Evolutionary conservation across 805 yeast genomes (phyloP), one percentile per base, ranked within the genome.

Genomic region (Schwanniomyces occidentalis): DNA sequence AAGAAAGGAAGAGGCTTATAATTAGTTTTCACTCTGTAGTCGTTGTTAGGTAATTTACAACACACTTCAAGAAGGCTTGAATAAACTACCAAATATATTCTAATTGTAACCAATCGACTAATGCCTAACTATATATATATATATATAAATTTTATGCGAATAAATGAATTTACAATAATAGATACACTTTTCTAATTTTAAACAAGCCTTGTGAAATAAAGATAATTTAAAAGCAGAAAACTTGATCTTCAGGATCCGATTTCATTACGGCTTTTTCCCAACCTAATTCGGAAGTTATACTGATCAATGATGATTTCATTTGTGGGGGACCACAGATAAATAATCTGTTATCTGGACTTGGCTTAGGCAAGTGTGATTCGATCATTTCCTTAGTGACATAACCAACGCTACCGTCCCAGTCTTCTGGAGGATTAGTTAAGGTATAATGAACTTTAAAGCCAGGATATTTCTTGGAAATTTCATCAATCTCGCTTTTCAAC

Each of bases 281-380:
- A 1, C 91, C 90, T 37, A 82, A 60, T 24, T 76, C 78, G 28
- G 65, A 64, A 10, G 86, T 69, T 32, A 69, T 65, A 24, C 68
- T 65, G 7, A 76, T 56, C 41, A 81, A 68, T 23, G 56, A 51
- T 42, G 69, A 70, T 49, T 79, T 81, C 85, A 85, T 76, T 26
- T 69, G 81, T 45, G 77, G 75, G 14, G 90, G 90, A 8, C 95
- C 95, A 63, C 90, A 84, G 24, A 85, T 69, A 39, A 83, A 71
- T 23, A 85, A 68, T 46, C 80, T 75, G 34, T 77, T 71, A n/a
- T 73, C 66, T 2, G 48, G 49, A 17, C 68, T 55, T 3, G 78
- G 68, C 14, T 43, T 41, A 10, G 90, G 89, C 47, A 84, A 54
- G 46, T 74, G 64, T 35, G 71, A 61, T 31, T 63, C 53, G 45